phyloP scores from a whole-genome alignment of 1,284 basidiomycete species.

The Amylostereum areolatum region DNA sequence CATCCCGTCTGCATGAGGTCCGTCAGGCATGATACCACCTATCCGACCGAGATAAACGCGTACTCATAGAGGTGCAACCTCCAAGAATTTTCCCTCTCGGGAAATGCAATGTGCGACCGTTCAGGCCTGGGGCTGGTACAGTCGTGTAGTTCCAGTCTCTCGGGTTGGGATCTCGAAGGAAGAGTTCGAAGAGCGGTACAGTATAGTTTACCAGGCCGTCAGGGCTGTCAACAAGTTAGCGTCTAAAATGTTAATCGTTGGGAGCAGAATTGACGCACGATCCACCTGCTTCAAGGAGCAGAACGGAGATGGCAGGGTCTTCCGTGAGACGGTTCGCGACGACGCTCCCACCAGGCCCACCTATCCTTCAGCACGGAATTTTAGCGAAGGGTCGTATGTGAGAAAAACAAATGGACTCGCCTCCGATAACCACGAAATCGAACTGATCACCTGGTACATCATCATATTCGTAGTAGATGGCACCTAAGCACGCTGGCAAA shows the following conservation, averaged over 20 bases:
- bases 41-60: neutral
- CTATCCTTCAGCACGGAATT: neutral
- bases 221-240: neutral
- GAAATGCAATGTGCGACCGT: neutral
- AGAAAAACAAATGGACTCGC: neutral
- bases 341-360: neutral
- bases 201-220: neutral
- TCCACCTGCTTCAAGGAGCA: neutral
- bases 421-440: neutral
- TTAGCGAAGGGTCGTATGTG: neutral
- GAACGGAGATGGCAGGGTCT: neutral
- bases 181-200: neutral
- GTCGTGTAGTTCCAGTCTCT: conserved; percentile 4
- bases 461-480: too few relatives aligned
- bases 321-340: neutral
- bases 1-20: neutral
- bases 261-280: neutral
- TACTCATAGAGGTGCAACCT: neutral
- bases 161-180: neutral
- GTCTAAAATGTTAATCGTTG: neutral
- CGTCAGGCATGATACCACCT: neutral
- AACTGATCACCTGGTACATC: neutral
- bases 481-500: too few relatives aligned
- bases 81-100: neutral
- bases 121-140: neutral